Evolutionary conservation across 495 filamentous ascomycete species (phyloP).

Genomic region (Annulohypoxylon nitens): DNA sequence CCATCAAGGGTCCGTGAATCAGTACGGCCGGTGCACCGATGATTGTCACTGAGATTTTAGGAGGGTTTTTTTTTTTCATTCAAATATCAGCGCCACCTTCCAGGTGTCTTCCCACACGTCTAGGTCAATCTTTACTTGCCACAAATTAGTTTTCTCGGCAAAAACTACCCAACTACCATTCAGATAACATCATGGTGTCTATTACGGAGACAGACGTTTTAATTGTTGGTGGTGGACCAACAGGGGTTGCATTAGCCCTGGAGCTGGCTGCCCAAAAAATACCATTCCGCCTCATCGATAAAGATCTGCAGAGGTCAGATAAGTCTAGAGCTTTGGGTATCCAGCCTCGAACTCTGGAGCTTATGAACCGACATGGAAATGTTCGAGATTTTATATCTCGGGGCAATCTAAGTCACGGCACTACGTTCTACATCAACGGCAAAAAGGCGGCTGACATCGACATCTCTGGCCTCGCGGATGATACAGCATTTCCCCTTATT

Average conservation of each 20-base stretch:
- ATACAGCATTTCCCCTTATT: slow-evolving; percentile 55
- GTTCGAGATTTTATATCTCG: slow-evolving; percentile 32
- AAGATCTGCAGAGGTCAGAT: slow-evolving; percentile 41
- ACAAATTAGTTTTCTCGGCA: not conserved
- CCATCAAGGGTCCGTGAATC: not conserved
- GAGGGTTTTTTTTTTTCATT: slow-evolving; percentile 3
- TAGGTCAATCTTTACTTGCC: not conserved
- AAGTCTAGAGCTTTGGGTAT: slow-evolving; percentile 51
- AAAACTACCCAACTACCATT: not conserved
- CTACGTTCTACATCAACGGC: slow-evolving; percentile 45
- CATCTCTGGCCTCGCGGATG: slow-evolving; percentile 50
- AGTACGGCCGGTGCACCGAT: slow-evolving; percentile 1
- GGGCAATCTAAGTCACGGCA: slow-evolving; percentile 40
- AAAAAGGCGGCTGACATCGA: slow-evolving; percentile 47
- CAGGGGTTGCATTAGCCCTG: slow-evolving; percentile 47
- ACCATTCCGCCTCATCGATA: slow-evolving; percentile 49
- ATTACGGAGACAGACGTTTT: slow-evolving; percentile 42
- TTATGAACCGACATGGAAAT: slow-evolving; percentile 51
- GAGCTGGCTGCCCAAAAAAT: slow-evolving; percentile 45
- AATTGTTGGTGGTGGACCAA: slow-evolving; percentile 50
- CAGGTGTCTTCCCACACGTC: slow-evolving; percentile 1
- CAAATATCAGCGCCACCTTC: slow-evolving; percentile 29
- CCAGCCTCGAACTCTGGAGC: slow-evolving; percentile 54
- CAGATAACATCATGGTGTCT: slow-evolving; percentile 14
- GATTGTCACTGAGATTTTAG: not conserved